Percentiles rank a stretch among this genome's conserved stretches.
Conservation (phyloP, 2,329 filamentous ascomycete genomes). For the Sporothrix phasma region DNA sequence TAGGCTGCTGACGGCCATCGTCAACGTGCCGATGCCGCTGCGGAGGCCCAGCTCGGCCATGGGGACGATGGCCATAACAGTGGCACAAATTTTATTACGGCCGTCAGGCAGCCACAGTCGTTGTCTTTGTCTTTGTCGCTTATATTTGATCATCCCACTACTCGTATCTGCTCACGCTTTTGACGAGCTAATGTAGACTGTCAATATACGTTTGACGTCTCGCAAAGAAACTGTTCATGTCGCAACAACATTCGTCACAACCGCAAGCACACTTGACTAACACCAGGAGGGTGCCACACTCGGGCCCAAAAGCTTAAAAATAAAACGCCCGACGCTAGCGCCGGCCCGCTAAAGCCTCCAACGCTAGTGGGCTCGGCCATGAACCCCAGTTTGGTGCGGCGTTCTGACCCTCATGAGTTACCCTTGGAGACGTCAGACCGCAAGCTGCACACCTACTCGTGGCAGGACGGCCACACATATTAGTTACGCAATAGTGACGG, state of each 20-base stretch:
- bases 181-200: no score
- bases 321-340: neutral
- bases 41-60: conserved; percentile 60
- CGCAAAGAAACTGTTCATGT: no score
- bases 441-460: no score
- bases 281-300: neutral
- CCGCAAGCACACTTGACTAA: neutral
- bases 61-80: conserved; percentile 62
- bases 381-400: neutral
- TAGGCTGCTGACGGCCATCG: conserved; percentile 54
- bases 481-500: no score
- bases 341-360: no score
- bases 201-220: neutral
- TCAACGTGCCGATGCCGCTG: conserved; percentile 52
- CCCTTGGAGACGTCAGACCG: no score
- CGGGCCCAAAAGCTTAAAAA: neutral
- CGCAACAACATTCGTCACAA: neutral
- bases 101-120: conserved; percentile 41
- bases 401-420: neutral
- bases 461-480: no score
- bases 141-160: no score
- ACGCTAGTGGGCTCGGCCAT: neutral
- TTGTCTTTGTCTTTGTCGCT: no score
- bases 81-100: conserved; percentile 46
- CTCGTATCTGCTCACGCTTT: no score